Base-by-base conservation (phyloP, 148 eudicot genomes). In the Amaranthus cruentus region DNA sequence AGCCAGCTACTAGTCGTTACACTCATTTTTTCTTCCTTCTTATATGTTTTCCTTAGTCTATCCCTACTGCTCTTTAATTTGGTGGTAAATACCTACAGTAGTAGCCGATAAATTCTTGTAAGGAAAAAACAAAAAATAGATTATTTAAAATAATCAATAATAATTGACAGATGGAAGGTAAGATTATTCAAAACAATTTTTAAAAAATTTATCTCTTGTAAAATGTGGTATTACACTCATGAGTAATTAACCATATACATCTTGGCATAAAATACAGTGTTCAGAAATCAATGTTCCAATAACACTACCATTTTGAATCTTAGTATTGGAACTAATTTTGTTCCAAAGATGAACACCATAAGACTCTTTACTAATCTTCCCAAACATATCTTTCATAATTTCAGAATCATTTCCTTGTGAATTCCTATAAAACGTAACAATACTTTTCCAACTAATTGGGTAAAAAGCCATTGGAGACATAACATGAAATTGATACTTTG, bases 341-440 rank as follows among this genome's bases (percentile, higher is more conserved):
- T 93, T 93, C 98, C 97, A 92, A 12, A 92, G 75, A 57, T 92
- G 97, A 7, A 92, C 78, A 38, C 85, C 97, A 78, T 80, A 93
- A 49, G 80, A 83, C 66, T 55, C 69, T 9, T 42, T n/a, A 46
- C 47, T 69, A 9, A 86, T 71, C 75, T 78, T 85, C 7, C 4
- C 13, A 67, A 81, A 46, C 69, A 81, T 83, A 0, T 73, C 80
- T 6, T 69, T 61, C 21, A 80, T 87, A 96, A 93, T 86, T 51
- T 43, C 84, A 0, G 63, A 43, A 28, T 77, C 74, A 15, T 11
- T 69, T 3, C 47, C 18, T 46, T 28, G 66, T 5, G 89, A 84
- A 69, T 67, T 56, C 0, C 7, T 7, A 18, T 84, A 92, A 47
- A 82, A 69, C 66, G 81, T 73, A 0, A 12, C 47, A 43, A 90